Evolutionary conservation across 208 protist genomes (phyloP), one percentile per base, ranked within the genome.

Genomic region (Leishmania gerbilli): DNA sequence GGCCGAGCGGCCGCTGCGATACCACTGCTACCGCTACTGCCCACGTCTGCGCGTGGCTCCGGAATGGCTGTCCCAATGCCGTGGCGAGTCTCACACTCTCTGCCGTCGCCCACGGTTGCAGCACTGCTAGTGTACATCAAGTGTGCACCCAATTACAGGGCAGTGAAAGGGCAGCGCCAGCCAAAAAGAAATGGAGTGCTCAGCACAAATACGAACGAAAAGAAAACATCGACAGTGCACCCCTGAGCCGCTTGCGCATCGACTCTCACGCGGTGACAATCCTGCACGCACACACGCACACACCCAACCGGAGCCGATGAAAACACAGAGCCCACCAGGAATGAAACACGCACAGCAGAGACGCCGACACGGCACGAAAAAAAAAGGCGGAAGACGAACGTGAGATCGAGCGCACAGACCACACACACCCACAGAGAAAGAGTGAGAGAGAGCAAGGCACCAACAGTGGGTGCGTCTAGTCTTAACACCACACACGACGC

Each of bases 141-240:
- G 67, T 71, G 67, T n/a, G 19, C 34, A 15, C 19, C 1, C 60
- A 34, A 65, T 37, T 65, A 65, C 60, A 37, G n/a, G 19, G n/a
- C 3, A 37, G 11, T 65, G n/a, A n/a, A 37, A 65, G 11, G n/a
- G 13, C 31, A 71, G 4, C 11, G 67, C 13, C 11, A 34, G 19
- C 17, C 13, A 47, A 47, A 11, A n/a, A n/a, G 0, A n/a, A n/a
- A 27, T 19, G 40, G 11, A 15, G 64, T 27, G 45, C 27, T 31
- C 37, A 75, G 45, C 74, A 40, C 47, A 77, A 11, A 65, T 31
- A 77, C 47, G 37, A 2, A 77, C 42, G 71, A 65, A 71, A 65
- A 74, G 2, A 45, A 60, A 77, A 47, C 7, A 21, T n/a, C 4
- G 45, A 11, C 13, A 42, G 21, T 2, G 21, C 40, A 11, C 65